Conservation (phyloP, 495 filamentous ascomycete species). For the Neurospora discreta region DNA sequence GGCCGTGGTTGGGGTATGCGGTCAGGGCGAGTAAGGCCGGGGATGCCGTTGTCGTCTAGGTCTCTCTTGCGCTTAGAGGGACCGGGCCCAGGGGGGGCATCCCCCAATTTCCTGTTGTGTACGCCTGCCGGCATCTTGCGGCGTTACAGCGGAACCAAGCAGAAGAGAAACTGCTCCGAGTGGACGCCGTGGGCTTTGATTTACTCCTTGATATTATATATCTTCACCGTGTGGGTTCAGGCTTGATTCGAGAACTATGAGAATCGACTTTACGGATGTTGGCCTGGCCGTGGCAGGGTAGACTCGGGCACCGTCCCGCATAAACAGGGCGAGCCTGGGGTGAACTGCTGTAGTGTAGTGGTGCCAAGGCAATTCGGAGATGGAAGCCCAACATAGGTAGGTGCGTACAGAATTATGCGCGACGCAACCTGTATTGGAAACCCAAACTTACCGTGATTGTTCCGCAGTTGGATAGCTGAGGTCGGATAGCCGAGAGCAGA, state of each 20-base stretch:
- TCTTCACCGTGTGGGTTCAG: neutral
- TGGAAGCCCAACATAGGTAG: neutral
- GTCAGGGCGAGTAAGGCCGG: constrained; percentile 20
- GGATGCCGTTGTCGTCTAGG: constrained; percentile 27
- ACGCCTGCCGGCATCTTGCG: neutral
- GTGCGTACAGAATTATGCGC: neutral
- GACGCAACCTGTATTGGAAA: neutral
- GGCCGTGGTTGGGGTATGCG: constrained; percentile 34
- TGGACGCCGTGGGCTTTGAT: neutral
- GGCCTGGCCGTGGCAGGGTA: neutral
- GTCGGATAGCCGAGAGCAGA: neutral
- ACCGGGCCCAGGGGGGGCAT: neutral
- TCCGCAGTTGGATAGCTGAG: neutral
- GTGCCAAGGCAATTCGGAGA: neutral
- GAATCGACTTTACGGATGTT: neutral
- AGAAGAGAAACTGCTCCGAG: neutral
- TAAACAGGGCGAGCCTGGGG: neutral
- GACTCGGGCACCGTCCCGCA: neutral
- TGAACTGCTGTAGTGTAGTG: neutral
- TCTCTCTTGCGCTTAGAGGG: constrained; percentile 29
- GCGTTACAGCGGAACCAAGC: neutral
- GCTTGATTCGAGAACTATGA: neutral
- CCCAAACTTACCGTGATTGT: neutral
- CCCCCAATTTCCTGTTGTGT: neutral
- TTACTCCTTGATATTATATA: neutral